Base-by-base conservation (phyloP, 2,329 filamentous ascomycete genomes). In the Madurella mycetomatis region DNA sequence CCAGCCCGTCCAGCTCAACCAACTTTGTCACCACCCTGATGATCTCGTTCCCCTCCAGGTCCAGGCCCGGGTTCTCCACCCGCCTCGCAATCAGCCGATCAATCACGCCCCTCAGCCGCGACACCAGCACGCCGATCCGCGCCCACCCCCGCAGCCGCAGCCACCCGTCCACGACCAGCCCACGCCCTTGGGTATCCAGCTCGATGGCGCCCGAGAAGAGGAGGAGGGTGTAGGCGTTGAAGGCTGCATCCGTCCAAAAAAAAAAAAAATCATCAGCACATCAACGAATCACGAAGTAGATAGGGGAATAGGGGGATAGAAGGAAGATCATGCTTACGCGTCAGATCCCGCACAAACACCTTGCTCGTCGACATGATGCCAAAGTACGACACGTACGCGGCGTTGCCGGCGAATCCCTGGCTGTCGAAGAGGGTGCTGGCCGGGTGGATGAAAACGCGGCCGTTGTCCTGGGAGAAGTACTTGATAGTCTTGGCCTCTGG, bases 151-250 rank as follows among this genome's bases (percentile, higher is more conserved):
- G 81, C 32, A 99, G 74, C 37, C 78, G 71, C 51, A 97, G 76
- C 94, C 92, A 97, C 49, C 90, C 91, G 71, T 97, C 94, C 3
- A 99, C 89, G 2, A 96, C 76, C 16, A 99, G 74, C 0, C 94
- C 94, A 18, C 92, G 79, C 5, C 92, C 92, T 42, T 91, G 76
- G 0, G 91, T 95, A 71, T 97, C 94, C 2, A 97, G 82, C 56
- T 85, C 83, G 48, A 97, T 90, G 1, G 83, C 78, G 0, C 94
- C 94, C 1, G 86, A 88, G 71, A 99, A 97, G 54, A 99, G 79
- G 25, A 99, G 82, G 34, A 96, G 76, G 0, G 87, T 87, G 69
- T 92, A 97, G 0, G 88, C 85, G 65, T 96, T 96, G 70, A 96
- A 92, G 1, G 94, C 84, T 86, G 49, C 30, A n/a, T 40, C n/a